Evolutionary conservation across 2,329 filamentous ascomycete species (phyloP).

Genomic region (Penicillium olsonii): DNA sequence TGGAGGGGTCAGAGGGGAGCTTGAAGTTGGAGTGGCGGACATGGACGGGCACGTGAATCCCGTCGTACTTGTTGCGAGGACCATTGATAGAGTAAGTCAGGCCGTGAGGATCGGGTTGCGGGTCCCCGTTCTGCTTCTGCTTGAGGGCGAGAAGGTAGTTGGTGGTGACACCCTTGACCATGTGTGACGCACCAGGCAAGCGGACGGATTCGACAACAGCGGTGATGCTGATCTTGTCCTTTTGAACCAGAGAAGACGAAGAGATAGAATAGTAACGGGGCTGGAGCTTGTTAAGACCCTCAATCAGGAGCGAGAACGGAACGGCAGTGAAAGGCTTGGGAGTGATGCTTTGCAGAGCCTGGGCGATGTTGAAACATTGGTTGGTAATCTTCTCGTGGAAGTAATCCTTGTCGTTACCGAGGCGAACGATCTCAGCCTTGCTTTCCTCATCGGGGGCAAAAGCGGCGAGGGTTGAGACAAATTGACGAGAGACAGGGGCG

Average conservation of each 20-base stretch:
- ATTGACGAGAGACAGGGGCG: slow-evolving; percentile 93
- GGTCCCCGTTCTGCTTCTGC: slow-evolving; percentile 91
- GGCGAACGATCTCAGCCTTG: slow-evolving; percentile 84
- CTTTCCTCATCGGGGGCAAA: slow-evolving; percentile 83
- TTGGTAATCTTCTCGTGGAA: slow-evolving; percentile 83
- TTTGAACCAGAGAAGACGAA: slow-evolving; percentile 90
- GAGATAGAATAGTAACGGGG: slow-evolving; percentile 99
- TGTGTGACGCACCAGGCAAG: slow-evolving; percentile 71
- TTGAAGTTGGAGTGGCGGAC: slow-evolving; percentile 99
- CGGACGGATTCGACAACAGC: slow-evolving; percentile 85
- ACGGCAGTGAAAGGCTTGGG: slow-evolving; percentile 78
- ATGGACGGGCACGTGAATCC: slow-evolving; percentile 91
- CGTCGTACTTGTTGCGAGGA: slow-evolving; percentile 95
- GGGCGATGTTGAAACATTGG: slow-evolving; percentile 85
- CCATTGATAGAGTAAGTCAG: slow-evolving; percentile 84
- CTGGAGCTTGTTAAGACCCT: slow-evolving; percentile 91
- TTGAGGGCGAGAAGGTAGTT: slow-evolving; percentile 95
- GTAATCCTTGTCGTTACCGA: slow-evolving; percentile 92
- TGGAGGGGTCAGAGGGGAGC: slow-evolving; percentile 89
- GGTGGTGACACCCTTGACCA: slow-evolving; percentile 93
- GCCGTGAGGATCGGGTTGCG: slow-evolving; percentile 76
- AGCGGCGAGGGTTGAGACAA: slow-evolving; percentile 79
- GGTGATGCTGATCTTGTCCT: slow-evolving; percentile 92
- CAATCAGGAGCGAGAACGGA: slow-evolving; percentile 92
- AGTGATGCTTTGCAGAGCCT: slow-evolving; percentile 73